Conservation (phyloP, 106 monocot genomes). For the Apostasia ramifera region DNA sequence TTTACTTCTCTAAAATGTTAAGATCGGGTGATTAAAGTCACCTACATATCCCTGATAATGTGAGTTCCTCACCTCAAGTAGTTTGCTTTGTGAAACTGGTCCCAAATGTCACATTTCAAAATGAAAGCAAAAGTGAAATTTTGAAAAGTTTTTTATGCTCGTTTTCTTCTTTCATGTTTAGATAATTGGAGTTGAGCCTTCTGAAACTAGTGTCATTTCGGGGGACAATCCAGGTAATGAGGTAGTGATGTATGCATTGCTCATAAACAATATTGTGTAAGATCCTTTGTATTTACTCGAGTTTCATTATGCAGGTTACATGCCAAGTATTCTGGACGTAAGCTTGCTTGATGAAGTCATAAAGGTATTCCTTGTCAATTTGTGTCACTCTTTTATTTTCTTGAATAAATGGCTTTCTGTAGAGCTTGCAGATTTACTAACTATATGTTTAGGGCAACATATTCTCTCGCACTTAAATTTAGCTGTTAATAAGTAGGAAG, state of each 20-base stretch:
- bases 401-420: neutral
- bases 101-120: no score
- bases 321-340: conserved; percentile 93
- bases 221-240: conserved; percentile 75
- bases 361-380: conserved; percentile 41
- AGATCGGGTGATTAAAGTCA: no score
- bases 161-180: conserved; percentile 3
- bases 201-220: conserved; percentile 84
- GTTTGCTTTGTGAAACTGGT: no score
- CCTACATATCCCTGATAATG: no score
- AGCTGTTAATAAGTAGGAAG: no score
- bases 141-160: neutral
- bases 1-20: no score
- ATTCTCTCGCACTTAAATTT: no score
- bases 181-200: conserved; percentile 96
- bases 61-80: no score
- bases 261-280: neutral
- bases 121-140: neutral
- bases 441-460: no score
- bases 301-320: conserved; percentile 53
- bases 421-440: neutral
- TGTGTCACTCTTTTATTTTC: neutral
- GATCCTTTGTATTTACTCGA: conserved; percentile 7
- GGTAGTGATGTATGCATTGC: neutral
- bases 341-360: conserved; percentile 90